Base-by-base conservation (phyloP, 2,329 filamentous ascomycete species). In the Epichloe typhina region DNA sequence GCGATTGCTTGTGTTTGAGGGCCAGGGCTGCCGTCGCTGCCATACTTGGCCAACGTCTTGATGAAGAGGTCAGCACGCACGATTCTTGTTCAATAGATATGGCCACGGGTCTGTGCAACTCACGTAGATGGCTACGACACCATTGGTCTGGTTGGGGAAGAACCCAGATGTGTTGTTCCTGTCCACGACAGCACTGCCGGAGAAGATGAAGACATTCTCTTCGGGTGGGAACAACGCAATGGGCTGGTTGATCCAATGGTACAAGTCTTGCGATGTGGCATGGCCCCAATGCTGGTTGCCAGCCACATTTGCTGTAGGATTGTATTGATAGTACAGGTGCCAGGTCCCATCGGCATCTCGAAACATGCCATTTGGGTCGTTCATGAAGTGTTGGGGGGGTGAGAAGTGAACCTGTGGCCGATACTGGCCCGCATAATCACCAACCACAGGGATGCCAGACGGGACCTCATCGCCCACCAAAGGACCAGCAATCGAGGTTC, bases 241-340 rank as follows among this genome's bases (percentile, higher is more conserved):
- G 5, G 76, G 74, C 58, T 84, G 80, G 55, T 84, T 83, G 1
- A 67, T 68, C 82, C 81, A 86, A 52, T 76, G 74, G 57, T 80
- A 83, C 1, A 84, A 65, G 57, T 85, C 80, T 13, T 64, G 58
- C 35, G 74, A 79, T 1, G 80, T 83, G 2, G 80, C 80, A 58
- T 84, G 81, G 9, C 82, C 81, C 82, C 81, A 84, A 57, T 83
- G 79, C 58, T 83, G 75, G 53, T 81, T 79, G 1, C 78, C 79
- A 67, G 62, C 74, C 1, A 75, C 69, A 7, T 66, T 63, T 2
- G 59, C 71, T 0, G 55, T 61, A 2, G 63, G 64, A 31, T 65
- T 64, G 68, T 72, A 80, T 59, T 84, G 81, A 57, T 84, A 85
- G 63, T 84, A 84, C 2, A 83, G 56, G 59, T 84, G 82, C 63